These are phyloP conservation scores for Daldinia loculata DNA, from an alignment of 495 filamentous ascomycete species.

Conservation along the genomic window DNA sequence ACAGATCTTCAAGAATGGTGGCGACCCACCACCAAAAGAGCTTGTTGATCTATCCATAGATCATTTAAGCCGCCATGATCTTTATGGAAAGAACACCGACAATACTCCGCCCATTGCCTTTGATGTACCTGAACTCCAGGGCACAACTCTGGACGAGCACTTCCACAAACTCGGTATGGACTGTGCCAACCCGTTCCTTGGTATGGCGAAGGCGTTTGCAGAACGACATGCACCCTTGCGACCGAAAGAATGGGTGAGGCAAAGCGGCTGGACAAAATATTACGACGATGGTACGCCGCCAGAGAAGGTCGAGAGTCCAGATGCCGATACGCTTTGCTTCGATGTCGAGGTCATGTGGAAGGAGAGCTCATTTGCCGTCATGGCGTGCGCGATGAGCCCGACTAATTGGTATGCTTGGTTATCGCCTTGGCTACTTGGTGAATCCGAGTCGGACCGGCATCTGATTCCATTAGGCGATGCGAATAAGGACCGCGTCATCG, in stretches of 20 bases:
- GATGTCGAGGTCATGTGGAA: slow-evolving; percentile 98
- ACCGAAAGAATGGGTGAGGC: slow-evolving; percentile 80
- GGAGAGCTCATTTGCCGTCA: slow-evolving; percentile 86
- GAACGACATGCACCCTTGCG: slow-evolving; percentile 70
- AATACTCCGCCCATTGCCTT: slow-evolving; percentile 79
- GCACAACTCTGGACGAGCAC: slow-evolving; percentile 88
- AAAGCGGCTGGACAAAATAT: slow-evolving; percentile 96
- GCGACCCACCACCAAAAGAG: slow-evolving; percentile 64
- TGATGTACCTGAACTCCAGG: slow-evolving; percentile 81
- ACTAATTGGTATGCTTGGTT: slow-evolving; percentile 97
- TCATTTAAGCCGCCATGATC: slow-evolving; percentile 85
- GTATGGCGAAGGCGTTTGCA: slow-evolving; percentile 76
- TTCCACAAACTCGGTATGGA: slow-evolving; percentile 92
- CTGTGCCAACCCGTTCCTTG: slow-evolving; percentile 86
- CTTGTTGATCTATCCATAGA: slow-evolving; percentile 80
- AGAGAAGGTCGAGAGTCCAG: slow-evolving; percentile 76
- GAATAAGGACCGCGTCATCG: slow-evolving; percentile 72
- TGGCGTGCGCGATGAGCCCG: slow-evolving; percentile 91
- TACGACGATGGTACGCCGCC: slow-evolving; percentile 68
- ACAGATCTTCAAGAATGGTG: slow-evolving; percentile 74
- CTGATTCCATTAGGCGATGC: slow-evolving; percentile 86
- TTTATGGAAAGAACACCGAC: slow-evolving; percentile 90
- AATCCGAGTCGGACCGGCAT: slow-evolving; percentile 78
- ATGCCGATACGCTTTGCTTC: slow-evolving; percentile 85
- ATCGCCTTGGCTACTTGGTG: slow-evolving; percentile 91